Evolutionary conservation across 2,329 filamentous ascomycete species (phyloP).

Genomic region (Lachnellula cervina): DNA sequence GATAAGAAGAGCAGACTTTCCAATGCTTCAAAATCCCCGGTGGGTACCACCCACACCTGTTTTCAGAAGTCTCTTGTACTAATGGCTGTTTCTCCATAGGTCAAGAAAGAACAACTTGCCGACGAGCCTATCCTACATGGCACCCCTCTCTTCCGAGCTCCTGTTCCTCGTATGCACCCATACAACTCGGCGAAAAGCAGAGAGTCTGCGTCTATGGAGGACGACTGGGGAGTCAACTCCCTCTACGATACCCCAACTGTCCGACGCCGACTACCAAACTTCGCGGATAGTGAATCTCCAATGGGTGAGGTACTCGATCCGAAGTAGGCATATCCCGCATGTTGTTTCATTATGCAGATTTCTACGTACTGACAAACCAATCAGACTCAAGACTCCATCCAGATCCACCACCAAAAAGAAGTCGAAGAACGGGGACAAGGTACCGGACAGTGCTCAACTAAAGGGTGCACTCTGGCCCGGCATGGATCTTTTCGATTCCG

Average conservation of each 20-base stretch:
- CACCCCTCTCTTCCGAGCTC: conserved; percentile 25
- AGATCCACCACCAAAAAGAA: conserved; percentile 9
- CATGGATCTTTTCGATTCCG: conserved; percentile 78
- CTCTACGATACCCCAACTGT: conserved; percentile 28
- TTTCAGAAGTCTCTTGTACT: background rate
- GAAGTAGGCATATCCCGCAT: conserved; percentile 13
- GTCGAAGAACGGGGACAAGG: conserved; percentile 18
- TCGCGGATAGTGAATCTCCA: conserved; percentile 13
- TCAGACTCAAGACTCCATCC: conserved; percentile 23
- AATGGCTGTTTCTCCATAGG: background rate
- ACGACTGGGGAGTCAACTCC: conserved; percentile 15
- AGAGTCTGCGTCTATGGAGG: conserved; percentile 5
- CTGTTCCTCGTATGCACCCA: conserved; percentile 30
- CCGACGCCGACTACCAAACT: conserved; percentile 23
- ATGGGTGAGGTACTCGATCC: conserved; percentile 13
- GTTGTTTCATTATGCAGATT: background rate
- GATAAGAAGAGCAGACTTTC: conserved; percentile 17
- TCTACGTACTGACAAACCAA: conserved; percentile 3
- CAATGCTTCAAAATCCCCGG: conserved; percentile 6
- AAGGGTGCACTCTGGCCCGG: conserved; percentile 73
- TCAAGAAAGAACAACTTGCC: conserved; percentile 15
- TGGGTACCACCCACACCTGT: conserved; percentile 5
- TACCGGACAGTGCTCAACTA: conserved; percentile 38
- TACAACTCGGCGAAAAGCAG: conserved; percentile 17
- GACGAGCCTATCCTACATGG: conserved; percentile 8